These are phyloP conservation scores for Erythrobasidium yunnanense DNA, from an alignment of 768 basidiomycete genomes.

Conservation along the genomic window DNA sequence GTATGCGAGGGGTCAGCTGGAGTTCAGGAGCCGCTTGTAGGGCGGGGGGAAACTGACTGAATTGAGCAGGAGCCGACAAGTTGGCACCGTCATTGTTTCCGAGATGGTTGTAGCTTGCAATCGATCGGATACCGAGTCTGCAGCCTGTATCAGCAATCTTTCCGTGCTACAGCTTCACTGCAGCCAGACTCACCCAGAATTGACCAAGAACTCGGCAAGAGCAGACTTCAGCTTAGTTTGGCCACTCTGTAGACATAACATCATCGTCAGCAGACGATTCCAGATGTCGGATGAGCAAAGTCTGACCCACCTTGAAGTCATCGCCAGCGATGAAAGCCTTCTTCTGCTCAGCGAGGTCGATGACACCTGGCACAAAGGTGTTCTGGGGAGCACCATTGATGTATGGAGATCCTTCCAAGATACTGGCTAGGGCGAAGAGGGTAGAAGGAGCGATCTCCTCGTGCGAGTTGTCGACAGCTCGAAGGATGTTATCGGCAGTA, in stretches of 20 bases:
- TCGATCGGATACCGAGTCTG: conserved; percentile 92
- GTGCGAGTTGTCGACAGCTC: conserved; percentile 71
- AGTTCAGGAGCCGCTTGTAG: no score
- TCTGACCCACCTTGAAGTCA: conserved; percentile 95
- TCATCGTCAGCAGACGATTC: no score
- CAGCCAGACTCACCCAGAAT: no score
- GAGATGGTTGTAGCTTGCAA: conserved; percentile 96
- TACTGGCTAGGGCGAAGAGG: conserved; percentile 85
- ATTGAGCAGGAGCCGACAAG: conserved; percentile 77
- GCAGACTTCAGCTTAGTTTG: conserved; percentile 76
- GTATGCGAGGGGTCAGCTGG: no score
- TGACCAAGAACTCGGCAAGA: conserved; percentile 94
- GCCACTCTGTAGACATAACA: no score
- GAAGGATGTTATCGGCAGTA: conserved; percentile 74
- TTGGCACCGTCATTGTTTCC: conserved; percentile 97
- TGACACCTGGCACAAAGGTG: conserved; percentile 91
- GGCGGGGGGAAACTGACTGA: no score
- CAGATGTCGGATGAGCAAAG: no score
- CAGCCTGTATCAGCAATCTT: no score
- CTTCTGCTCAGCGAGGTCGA: conserved; percentile 78
- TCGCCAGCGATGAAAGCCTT: conserved; percentile 92
- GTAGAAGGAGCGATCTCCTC: conserved; percentile 92
- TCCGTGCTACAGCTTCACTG: no score
- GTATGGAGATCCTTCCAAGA: conserved; percentile 89
- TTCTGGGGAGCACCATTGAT: conserved; percentile 89